A percentile compares a stretch with the other conserved stretches of the same genome.
Conservation (phyloP, 805 yeast species). For the Spencermartinsiella europaea region DNA sequence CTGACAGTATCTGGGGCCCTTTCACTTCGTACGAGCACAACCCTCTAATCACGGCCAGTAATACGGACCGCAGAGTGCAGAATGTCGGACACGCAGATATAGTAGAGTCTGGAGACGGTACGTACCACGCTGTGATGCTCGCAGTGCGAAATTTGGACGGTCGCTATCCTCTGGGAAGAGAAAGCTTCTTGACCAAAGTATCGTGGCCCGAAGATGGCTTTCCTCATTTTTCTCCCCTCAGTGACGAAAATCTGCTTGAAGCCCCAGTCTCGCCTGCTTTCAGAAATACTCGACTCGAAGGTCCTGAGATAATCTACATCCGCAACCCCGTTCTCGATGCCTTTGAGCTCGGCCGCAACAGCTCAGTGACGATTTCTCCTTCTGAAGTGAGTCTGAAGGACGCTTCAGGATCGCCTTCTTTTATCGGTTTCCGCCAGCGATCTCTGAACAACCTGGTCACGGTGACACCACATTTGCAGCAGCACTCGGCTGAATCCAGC, state of each 20-base stretch:
- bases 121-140: constrained; percentile 2
- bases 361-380: not conserved
- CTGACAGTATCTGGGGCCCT: constrained; percentile 3
- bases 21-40: not conserved
- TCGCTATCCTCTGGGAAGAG: constrained; percentile 2
- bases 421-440: constrained; percentile 3
- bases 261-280: not conserved
- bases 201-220: constrained; percentile 3
- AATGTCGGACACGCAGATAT: constrained; percentile 6
- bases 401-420: constrained; percentile 2
- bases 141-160: not conserved
- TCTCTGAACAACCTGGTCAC: constrained; percentile 1
- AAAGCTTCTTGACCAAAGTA: not conserved
- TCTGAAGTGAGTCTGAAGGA: not conserved
- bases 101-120: not conserved
- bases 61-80: constrained; percentile 1
- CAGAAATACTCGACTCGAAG: not conserved
- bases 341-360: not conserved
- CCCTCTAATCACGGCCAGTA: constrained; percentile 2
- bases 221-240: not conserved
- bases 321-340: not conserved
- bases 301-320: not conserved
- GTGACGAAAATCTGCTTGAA: not conserved
- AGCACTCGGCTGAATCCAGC: not conserved
- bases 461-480: not conserved